A percentile compares a stretch with the other conserved stretches of the same genome.
phyloP scores from a whole-genome alignment of 116 monocot species.

The Papilionanthe hybrid region DNA sequence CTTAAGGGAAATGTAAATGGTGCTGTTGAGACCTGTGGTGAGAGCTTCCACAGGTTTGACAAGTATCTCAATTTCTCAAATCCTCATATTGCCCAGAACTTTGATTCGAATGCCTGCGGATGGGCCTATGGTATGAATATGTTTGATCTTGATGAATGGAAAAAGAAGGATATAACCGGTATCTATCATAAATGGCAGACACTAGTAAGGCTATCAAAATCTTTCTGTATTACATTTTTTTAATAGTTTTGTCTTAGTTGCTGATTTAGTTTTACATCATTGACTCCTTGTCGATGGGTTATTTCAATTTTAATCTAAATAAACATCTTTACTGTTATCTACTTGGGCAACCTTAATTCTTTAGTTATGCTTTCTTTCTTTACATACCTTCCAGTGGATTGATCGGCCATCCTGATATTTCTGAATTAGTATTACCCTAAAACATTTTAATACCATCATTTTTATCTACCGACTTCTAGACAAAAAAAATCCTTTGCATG shows the following conservation, averaged over 20 bases:
- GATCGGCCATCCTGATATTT: no score
- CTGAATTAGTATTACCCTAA: no score
- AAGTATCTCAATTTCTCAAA: constrained; percentile 38
- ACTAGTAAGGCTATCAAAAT: constrained; percentile 18
- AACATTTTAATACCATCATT: no score
- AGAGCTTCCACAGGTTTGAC: constrained; percentile 42
- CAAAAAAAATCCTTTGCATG: no score
- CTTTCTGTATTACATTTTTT: not conserved
- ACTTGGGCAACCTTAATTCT: not conserved
- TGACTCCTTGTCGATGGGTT: not conserved
- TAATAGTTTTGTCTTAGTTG: not conserved
- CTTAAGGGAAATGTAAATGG: constrained; percentile 40
- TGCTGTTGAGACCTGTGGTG: constrained; percentile 36
- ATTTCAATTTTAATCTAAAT: not conserved
- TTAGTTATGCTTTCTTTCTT: not conserved
- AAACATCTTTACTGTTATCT: not conserved
- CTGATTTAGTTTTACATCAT: not conserved
- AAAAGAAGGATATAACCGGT: constrained; percentile 33
- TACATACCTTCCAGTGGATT: no score
- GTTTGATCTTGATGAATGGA: constrained; percentile 33
- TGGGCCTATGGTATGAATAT: constrained; percentile 44
- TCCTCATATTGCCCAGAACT: constrained; percentile 25
- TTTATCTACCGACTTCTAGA: no score
- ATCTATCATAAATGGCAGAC: constrained; percentile 36
- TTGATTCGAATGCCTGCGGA: constrained; percentile 36